Conservation (phyloP, 768 basidiomycete genomes). For the Boletellus ananiceps region DNA sequence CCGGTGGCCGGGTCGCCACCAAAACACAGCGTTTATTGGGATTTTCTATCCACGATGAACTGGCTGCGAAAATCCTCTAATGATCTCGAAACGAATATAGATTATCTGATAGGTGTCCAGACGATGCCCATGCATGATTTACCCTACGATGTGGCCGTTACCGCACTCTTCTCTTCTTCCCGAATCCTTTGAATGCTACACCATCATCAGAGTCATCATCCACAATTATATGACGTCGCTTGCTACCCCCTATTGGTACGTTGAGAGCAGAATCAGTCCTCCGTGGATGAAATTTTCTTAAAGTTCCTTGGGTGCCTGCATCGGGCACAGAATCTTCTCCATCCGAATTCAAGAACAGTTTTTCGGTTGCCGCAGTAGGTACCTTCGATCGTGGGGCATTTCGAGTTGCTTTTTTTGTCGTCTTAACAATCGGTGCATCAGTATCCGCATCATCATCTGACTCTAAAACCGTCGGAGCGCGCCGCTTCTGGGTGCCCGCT, state of each 20-base stretch:
- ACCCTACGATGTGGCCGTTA: not conserved
- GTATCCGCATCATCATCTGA: conserved; percentile 35
- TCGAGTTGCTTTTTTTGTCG: conserved; percentile 13
- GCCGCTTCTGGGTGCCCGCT: conserved; percentile 17
- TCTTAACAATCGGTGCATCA: conserved; percentile 14
- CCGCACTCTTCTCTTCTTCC: conserved; percentile 25
- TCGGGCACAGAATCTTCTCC: conserved; percentile 32
- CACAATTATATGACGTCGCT: conserved; percentile 36
- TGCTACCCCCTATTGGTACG: conserved; percentile 14
- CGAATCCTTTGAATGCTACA: conserved; percentile 64
- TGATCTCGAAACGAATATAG: not conserved
- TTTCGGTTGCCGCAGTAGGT: conserved; percentile 18
- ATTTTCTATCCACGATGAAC: conserved; percentile 78
- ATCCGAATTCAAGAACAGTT: conserved; percentile 51
- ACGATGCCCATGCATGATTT: not conserved
- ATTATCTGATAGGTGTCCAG: conserved; percentile 1
- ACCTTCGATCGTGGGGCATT: conserved; percentile 29
- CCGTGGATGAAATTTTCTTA: conserved; percentile 1
- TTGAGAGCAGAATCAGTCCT: conserved; percentile 5
- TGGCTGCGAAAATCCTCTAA: conserved; percentile 29
- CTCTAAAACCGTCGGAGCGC: conserved; percentile 34
- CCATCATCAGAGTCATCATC: conserved; percentile 73
- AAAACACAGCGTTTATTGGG: conserved; percentile 83
- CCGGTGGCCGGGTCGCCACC: conserved; percentile 82
- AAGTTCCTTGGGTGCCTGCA: not conserved